Evolutionary conservation across 805 yeast species (phyloP).

Genomic region (Candida ficus): DNA sequence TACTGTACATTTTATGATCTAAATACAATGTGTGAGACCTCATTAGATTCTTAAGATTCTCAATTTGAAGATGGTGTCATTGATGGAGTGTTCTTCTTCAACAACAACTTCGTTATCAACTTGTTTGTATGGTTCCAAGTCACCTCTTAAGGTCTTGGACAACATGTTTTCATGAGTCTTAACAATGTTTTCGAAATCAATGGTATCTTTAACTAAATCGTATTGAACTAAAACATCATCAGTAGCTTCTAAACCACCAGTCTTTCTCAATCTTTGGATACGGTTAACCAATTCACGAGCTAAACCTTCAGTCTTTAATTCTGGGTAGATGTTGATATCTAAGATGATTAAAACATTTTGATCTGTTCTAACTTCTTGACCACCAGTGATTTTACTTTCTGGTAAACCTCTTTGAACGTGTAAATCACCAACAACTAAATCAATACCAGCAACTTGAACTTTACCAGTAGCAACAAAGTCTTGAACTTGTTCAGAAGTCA

Average conservation of each 20-base stretch:
- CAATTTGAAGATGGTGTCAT: conserved; percentile 73
- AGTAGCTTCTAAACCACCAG: conserved; percentile 89
- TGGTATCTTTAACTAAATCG: conserved; percentile 54
- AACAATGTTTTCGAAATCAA: conserved; percentile 59
- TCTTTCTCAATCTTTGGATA: conserved; percentile 95
- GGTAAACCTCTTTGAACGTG: conserved; percentile 88
- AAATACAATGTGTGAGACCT: too few relatives aligned
- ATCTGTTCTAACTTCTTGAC: conserved; percentile 84
- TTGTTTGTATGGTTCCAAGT: conserved; percentile 37
- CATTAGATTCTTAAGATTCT: conserved; percentile 63
- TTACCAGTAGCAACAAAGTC: conserved; percentile 65
- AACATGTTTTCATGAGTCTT: conserved; percentile 61
- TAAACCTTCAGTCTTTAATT: conserved; percentile 86
- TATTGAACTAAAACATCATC: conserved; percentile 92
- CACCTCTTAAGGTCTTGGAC: conserved; percentile 69
- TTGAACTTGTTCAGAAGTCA: conserved; percentile 81
- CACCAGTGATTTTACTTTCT: conserved; percentile 54
- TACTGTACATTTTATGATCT: conserved; percentile 1
- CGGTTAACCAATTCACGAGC: conserved; percentile 97
- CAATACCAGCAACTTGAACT: conserved; percentile 84
- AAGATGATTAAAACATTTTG: conserved; percentile 85
- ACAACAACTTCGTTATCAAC: conserved; percentile 54
- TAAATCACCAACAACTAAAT: conserved; percentile 80
- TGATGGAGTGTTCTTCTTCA: conserved; percentile 83
- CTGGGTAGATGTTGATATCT: conserved; percentile 84